Base-by-base conservation (phyloP, 2,329 filamentous ascomycete genomes). In the Talaromyces atroroseus region DNA sequence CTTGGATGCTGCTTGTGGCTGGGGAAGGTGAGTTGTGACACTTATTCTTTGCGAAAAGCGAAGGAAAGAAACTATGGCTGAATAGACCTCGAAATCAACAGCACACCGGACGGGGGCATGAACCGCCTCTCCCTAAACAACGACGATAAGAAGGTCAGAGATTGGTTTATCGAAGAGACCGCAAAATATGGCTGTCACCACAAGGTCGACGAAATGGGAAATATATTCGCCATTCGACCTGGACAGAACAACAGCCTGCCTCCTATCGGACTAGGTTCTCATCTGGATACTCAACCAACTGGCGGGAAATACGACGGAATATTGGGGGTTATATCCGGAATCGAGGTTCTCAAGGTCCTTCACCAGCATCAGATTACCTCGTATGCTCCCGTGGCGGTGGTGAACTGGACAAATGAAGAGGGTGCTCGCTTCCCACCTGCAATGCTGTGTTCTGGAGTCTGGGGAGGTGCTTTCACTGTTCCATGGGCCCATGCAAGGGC, bases 371-470 rank as follows among this genome's bases (percentile, higher is more conserved):
- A 81, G 21, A 76, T 87, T 1, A 80, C 87, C 65, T 92, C 89
- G 0, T 80, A 87, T 47, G 87, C 83, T 42, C 85, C 86, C 1
- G 79, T 92, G 0, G 88, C 87, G 0, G 82, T 91, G 1, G 83
- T 89, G 1, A 14, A 40, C 23, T 42, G 20, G 6, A 32, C 49
- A 24, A 90, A 82, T 64, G 88, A 91, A 73, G 88, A 91, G 70
- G 88, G 88, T 1, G 88, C 88, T 0, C 81, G 88, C 0, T 92
- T 91, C 59, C 87, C 88, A 0, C 83, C 83, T 40, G 86, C 82
- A 5, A 90, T 90, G 86, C 75, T 86, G 20, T 77, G 84, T 0
- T 89, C 86, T 0, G 87, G 86, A 1, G 88, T 91, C 1, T 91
- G 88, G 88, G 82, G 86, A 0, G 86, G 77, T 6, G 74, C 74